phyloP scores from a whole-genome alignment of 495 filamentous ascomycete species.

The Penicillium roqueforti region DNA sequence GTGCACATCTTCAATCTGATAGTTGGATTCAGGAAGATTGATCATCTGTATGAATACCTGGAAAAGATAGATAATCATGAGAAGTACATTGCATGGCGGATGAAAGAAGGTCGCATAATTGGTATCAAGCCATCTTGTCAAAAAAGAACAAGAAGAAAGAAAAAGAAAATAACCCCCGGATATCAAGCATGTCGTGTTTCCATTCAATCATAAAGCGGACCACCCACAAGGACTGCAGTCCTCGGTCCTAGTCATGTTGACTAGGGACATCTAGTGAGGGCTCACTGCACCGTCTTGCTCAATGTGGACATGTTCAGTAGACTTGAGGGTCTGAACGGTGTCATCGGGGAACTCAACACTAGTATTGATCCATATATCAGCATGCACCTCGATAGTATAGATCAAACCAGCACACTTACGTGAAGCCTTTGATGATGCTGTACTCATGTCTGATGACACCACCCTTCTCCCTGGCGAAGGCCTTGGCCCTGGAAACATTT shows the following conservation, averaged over 20 bases:
- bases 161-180: constrained; percentile 10
- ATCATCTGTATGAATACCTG: constrained; percentile 2
- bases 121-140: constrained; percentile 19
- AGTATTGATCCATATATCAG: background rate
- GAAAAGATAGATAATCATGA: background rate
- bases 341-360: constrained; percentile 75
- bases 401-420: constrained; percentile 52
- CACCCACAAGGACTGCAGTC: constrained; percentile 1
- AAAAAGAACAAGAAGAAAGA: constrained; percentile 12
- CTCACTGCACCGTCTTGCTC: constrained; percentile 68
- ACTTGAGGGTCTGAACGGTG: constrained; percentile 55
- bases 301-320: constrained; percentile 67
- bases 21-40: background rate
- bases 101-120: constrained; percentile 10
- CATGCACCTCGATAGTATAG: background rate
- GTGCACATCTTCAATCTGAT: background rate
- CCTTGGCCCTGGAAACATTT: constrained; percentile 58
- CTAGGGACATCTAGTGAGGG: constrained; percentile 53
- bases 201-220: background rate
- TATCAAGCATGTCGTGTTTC: background rate
- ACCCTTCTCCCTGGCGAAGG: constrained; percentile 61
- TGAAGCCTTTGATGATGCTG: constrained; percentile 83
- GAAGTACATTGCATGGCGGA: constrained; percentile 11
- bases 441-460: constrained; percentile 81
- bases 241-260: background rate